A percentile compares a stretch with the other conserved stretches of the same genome.
phyloP scores from a whole-genome alignment of 129 eudicot species.

The Centella asiatica region DNA sequence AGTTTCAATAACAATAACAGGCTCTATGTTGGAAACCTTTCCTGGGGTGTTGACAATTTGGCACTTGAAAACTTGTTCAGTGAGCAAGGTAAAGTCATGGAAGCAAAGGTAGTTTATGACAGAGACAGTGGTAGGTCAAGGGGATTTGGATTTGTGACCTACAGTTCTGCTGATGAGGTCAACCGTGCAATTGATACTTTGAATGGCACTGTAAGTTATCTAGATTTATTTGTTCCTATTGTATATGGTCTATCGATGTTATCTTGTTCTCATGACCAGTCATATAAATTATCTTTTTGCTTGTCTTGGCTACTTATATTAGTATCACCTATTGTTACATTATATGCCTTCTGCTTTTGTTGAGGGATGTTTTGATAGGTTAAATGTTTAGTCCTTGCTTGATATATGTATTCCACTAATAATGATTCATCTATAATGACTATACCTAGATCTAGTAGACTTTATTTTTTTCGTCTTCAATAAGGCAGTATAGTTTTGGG shows the following conservation, averaged over 20 bases:
- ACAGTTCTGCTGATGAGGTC: constrained; percentile 72
- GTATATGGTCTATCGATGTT: background rate
- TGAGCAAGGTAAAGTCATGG: constrained; percentile 75
- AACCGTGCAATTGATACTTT: constrained; percentile 59
- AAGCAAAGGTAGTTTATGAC: constrained; percentile 88
- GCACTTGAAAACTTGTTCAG: constrained; percentile 73
- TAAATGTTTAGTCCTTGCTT: background rate
- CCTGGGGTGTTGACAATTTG: constrained; percentile 83
- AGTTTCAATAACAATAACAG: constrained; percentile 51
- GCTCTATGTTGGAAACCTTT: constrained; percentile 79
- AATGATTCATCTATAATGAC: background rate
- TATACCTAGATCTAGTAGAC: too few relatives aligned
- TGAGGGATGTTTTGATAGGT: background rate
- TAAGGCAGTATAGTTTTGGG: too few relatives aligned
- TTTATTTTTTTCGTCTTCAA: too few relatives aligned
- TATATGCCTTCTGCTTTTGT: background rate
- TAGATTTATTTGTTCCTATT: background rate
- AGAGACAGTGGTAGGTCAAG: constrained; percentile 90
- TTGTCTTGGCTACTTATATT: too few relatives aligned
- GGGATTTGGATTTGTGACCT: constrained; percentile 95
- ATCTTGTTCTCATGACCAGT: background rate
- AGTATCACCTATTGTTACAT: too few relatives aligned
- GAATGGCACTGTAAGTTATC: constrained; percentile 64
- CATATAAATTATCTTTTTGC: too few relatives aligned
- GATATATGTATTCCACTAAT: background rate